Evolutionary conservation across 2,329 filamentous ascomycete species (phyloP).

Genomic region (Graphilbum fragrans): DNA sequence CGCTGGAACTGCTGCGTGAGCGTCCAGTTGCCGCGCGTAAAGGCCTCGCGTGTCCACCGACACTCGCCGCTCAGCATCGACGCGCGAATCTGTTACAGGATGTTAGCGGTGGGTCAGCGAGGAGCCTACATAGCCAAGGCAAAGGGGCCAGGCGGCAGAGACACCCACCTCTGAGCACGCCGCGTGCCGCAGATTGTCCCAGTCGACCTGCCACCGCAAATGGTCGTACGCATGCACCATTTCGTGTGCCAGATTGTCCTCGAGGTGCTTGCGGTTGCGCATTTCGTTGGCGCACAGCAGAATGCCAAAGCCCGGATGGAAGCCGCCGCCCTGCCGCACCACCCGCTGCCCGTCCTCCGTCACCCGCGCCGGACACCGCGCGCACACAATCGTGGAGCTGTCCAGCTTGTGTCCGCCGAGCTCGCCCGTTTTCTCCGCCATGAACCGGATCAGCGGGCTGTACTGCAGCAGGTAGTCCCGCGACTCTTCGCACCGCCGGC

Average conservation of each 20-base stretch:
- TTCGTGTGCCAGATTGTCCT: constrained; percentile 92
- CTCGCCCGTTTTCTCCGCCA: constrained; percentile 67
- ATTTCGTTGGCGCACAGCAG: constrained; percentile 88
- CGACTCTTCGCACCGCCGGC: constrained; percentile 66
- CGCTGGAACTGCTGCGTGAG: constrained; percentile 88
- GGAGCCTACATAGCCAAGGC: background rate
- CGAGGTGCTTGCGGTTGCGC: constrained; percentile 64
- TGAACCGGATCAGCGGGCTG: constrained; percentile 77
- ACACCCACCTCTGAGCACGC: constrained; percentile 76
- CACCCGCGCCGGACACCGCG: constrained; percentile 55
- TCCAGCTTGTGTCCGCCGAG: constrained; percentile 64
- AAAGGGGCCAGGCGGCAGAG: background rate
- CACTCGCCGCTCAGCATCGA: constrained; percentile 91
- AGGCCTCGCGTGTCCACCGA: constrained; percentile 76
- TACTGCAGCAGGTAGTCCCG: constrained; percentile 75
- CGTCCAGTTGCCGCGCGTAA: constrained; percentile 73
- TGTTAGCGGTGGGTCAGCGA: background rate
- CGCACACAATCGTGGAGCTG: constrained; percentile 65
- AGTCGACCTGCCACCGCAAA: constrained; percentile 81
- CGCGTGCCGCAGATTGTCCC: constrained; percentile 69
- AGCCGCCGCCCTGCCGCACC: constrained; percentile 63
- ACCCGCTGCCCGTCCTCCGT: constrained; percentile 24
- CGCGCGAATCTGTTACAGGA: constrained; percentile 60
- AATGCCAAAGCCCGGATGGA: constrained; percentile 78
- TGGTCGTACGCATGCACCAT: constrained; percentile 98